Conservation (phyloP, 176 grass and related monocot genomes). For the Carex parvula region DNA sequence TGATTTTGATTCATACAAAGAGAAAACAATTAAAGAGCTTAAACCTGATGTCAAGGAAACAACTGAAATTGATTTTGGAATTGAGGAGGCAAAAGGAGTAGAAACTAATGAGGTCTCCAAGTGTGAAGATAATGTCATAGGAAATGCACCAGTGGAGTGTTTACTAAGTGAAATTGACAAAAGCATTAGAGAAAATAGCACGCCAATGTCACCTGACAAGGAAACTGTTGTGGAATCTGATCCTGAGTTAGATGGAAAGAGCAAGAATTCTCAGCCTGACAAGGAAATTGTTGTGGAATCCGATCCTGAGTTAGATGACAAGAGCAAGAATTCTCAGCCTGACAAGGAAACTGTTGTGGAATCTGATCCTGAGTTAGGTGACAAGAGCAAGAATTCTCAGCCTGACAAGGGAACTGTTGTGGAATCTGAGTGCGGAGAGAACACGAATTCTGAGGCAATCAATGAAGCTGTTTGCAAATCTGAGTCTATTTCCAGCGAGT, state of each 20-base stretch:
- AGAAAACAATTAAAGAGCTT: conserved; percentile 23
- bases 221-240: conserved; percentile 23
- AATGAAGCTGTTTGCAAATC: conserved; percentile 2
- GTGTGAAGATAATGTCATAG: conserved; percentile 8
- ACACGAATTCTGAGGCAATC: conserved; percentile 11
- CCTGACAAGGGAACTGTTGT: conserved; percentile 8
- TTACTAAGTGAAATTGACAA: conserved; percentile 2
- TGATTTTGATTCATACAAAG: not conserved
- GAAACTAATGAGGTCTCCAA: conserved; percentile 20
- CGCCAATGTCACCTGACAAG: conserved; percentile 1
- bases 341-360: not conserved
- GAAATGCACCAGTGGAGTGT: not conserved
- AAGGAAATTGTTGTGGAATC: conserved; percentile 22
- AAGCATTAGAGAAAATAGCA: not conserved
- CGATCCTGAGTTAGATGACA: not conserved
- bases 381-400: conserved; percentile 12
- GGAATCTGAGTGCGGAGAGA: conserved; percentile 21
- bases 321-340: conserved; percentile 11
- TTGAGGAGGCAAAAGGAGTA: conserved; percentile 18
- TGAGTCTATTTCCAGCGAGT: not conserved
- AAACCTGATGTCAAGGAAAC: conserved; percentile 23
- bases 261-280: not conserved
- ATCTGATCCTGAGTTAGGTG: not conserved
- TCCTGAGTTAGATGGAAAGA: not conserved
- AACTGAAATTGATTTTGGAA: conserved; percentile 33